These are phyloP conservation scores for Candida namnaoensis DNA, from an alignment of 805 yeast genomes.

Conservation along the genomic window DNA sequence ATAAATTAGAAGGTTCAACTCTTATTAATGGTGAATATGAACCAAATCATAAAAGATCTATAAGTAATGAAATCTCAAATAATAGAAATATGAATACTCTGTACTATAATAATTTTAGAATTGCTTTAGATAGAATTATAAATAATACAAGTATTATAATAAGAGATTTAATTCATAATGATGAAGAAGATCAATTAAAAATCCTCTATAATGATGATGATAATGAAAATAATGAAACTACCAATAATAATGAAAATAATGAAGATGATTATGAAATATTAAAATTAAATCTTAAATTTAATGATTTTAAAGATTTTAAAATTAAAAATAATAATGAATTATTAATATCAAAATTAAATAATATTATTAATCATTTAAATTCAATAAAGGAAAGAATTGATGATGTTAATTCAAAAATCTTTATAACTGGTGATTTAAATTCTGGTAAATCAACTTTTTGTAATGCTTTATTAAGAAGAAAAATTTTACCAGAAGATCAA, in stretches of 20 bases:
- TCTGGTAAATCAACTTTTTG: conserved; percentile 96
- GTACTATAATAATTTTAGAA: conserved; percentile 66
- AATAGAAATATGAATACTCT: conserved; percentile 61
- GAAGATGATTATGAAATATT: conserved; percentile 45
- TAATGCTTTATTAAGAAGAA: conserved; percentile 74
- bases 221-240: conserved; percentile 8
- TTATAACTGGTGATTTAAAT: conserved; percentile 94
- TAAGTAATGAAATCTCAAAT: conserved; percentile 24
- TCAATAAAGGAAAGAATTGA: conserved; percentile 77
- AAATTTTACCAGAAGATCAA: conserved; percentile 88
- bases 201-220: conserved; percentile 13
- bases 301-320: conserved; percentile 21
- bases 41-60: conserved; percentile 11
- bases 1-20: conserved; percentile 17
- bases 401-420: conserved; percentile 87
- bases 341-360: neutral
- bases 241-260: conserved; percentile 11
- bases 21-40: conserved; percentile 13
- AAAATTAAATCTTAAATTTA: conserved; percentile 49
- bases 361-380: conserved; percentile 49
- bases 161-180: neutral
- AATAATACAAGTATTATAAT: conserved; percentile 8
- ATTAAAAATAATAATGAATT: neutral
- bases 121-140: conserved; percentile 42
- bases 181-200: conserved; percentile 31